Base-by-base conservation (phyloP, 768 basidiomycete genomes). In the Tremella mesenterica region DNA sequence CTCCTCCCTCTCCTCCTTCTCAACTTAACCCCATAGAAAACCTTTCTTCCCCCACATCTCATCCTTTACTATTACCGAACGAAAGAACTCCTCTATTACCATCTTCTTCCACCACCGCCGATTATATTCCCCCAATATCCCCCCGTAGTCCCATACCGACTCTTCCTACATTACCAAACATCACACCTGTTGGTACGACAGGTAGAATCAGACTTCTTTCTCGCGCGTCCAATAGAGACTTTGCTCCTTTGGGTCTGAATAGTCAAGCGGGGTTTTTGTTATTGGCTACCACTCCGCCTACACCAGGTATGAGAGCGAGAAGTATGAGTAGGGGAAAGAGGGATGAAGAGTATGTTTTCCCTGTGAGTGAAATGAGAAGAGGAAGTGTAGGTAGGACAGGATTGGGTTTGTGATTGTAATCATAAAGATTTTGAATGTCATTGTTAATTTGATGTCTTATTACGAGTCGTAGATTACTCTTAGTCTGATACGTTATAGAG, bases 231-330 rank as follows among this genome's bases (percentile, higher is more conserved):
- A 64, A 56, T 8, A 41, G 52, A 13, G 60, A 64, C 33, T 59
- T 65, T 25, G 48, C 57, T 0, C 56, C 61, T 7, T 46, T 65
- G 13, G 64, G 64, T 1, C 34, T 64, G 21, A 54, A 54, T 14
- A 57, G 51, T 48, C 67, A 69, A 33, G 67, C 67, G n/a, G 64
- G 67, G 4, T 61, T 69, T 18, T 46, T 69, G 29, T 45, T 69
- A 21, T 30, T 69, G 48, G 67, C 61, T 16, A 60, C 67, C 5
- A 61, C 64, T 3, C 67, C 67, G 21, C 64, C 65, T 18, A 18
- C 39, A 13, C 18, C 44, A 5, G 39, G 46, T n/a, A 41, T 21
- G 23, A 39, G 59, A 49, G 55, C 49, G 21, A 20, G 61, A 25
- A 59, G 60, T 56, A 3, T 44, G 21, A 61, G 59, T 58, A 41